These are phyloP conservation scores for Rhododendron ovatum DNA, from an alignment of 148 eudicot species.

Conservation along the genomic window DNA sequence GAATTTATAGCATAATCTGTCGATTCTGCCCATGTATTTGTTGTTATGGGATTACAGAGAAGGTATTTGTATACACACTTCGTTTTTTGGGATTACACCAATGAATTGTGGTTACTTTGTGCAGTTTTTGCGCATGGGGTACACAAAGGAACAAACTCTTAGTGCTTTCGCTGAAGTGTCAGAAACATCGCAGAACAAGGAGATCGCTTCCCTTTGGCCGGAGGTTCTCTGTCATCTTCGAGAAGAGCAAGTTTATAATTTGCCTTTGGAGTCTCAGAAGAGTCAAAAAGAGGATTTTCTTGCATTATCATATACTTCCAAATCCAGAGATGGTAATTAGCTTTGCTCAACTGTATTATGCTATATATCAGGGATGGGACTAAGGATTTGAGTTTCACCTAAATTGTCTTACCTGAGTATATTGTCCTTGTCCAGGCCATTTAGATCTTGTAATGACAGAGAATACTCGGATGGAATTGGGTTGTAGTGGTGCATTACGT, in stretches of 20 bases:
- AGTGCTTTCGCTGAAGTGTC: slow-evolving; percentile 52
- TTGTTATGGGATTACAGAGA: background rate
- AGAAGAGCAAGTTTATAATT: slow-evolving; percentile 59
- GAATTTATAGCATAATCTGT: background rate
- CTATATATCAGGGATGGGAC: background rate
- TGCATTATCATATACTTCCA: slow-evolving; percentile 28
- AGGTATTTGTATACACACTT: background rate
- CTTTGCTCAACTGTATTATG: background rate
- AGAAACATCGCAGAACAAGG: slow-evolving; percentile 34
- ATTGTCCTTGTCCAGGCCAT: slow-evolving; percentile 35
- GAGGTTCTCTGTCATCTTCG: slow-evolving; percentile 56
- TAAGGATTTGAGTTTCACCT: background rate
- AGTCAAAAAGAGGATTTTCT: slow-evolving; percentile 16
- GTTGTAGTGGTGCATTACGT: slow-evolving; percentile 4
- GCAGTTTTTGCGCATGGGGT: slow-evolving; percentile 59
- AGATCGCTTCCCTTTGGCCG: slow-evolving; percentile 57
- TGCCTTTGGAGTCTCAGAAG: slow-evolving; percentile 25
- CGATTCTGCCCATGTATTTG: background rate
- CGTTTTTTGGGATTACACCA: background rate
- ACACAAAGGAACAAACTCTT: slow-evolving; percentile 42
- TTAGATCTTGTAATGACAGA: slow-evolving; percentile 13
- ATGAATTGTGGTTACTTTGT: background rate
- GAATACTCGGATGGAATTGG: slow-evolving; percentile 1
- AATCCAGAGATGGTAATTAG: slow-evolving; percentile 34
- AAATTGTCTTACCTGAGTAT: background rate